These are phyloP conservation scores for Cystobasidium sp. DNA, from an alignment of 1,284 basidiomycete species.

Conservation along the genomic window DNA sequence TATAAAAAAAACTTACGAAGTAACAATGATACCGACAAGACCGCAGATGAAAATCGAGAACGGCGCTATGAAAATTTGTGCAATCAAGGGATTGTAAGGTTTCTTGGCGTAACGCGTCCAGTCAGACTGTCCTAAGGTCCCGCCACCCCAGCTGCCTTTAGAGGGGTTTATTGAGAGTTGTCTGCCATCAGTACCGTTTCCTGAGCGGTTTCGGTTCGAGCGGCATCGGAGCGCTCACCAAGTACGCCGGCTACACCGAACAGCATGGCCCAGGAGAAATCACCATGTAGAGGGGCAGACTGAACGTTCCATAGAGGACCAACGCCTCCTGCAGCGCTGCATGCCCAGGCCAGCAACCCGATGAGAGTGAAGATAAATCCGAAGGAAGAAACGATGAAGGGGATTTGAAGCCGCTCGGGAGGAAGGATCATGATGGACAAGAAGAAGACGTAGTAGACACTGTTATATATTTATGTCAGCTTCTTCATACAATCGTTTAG, in stretches of 20 bases:
- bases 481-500: not conserved
- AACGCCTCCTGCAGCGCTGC: constrained; percentile 48
- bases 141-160: constrained; percentile 47
- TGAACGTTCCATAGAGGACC: constrained; percentile 53
- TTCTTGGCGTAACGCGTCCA: constrained; percentile 53
- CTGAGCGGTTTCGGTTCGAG: not conserved
- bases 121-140: constrained; percentile 53
- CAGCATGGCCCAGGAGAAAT: constrained; percentile 50
- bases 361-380: constrained; percentile 51
- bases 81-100: constrained; percentile 51
- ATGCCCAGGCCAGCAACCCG: constrained; percentile 53
- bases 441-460: constrained; percentile 52
- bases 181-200: not conserved
- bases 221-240: constrained; percentile 26
- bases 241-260: constrained; percentile 53
- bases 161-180: not conserved
- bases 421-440: constrained; percentile 52
- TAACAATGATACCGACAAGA: constrained; percentile 53
- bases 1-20: constrained; percentile 47
- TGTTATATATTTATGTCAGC: not conserved
- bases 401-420: constrained; percentile 52
- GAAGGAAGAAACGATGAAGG: constrained; percentile 51
- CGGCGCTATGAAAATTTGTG: constrained; percentile 51
- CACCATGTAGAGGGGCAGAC: constrained; percentile 46
- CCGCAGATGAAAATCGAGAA: constrained; percentile 51